Conservation (phyloP, 164 flowering plant genomes). For the Paratinospora sagittata region DNA sequence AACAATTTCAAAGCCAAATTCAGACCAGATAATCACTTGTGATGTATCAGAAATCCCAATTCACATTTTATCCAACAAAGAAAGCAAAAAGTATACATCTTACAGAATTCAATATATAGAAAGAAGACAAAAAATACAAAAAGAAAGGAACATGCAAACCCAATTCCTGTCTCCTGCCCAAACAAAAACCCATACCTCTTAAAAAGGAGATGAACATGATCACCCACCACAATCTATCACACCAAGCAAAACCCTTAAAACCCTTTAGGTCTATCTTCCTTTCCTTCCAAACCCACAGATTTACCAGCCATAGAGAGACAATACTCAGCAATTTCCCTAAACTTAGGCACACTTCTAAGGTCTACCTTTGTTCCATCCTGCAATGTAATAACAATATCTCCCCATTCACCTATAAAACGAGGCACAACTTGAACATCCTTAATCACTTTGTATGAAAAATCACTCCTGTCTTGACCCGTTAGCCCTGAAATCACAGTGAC, state of each 20-base stretch:
- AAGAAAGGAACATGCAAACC: neutral
- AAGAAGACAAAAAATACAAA: no score
- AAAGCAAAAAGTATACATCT: no score
- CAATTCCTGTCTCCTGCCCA: constrained; percentile 1
- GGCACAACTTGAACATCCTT: constrained; percentile 96
- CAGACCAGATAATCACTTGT: no score
- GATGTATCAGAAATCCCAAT: no score
- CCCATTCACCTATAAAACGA: constrained; percentile 94
- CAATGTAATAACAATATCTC: constrained; percentile 79
- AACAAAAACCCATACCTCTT: constrained; percentile 8
- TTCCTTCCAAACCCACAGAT: constrained; percentile 26
- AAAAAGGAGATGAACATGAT: constrained; percentile 1
- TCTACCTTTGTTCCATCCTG: constrained; percentile 89
- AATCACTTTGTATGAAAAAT: constrained; percentile 70
- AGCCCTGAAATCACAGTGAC: constrained; percentile 90
- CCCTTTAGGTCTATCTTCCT: constrained; percentile 46
- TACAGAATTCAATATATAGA: no score
- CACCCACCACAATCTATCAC: neutral
- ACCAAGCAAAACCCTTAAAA: constrained; percentile 27
- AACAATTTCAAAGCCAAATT: no score
- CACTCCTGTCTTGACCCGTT: constrained; percentile 87
- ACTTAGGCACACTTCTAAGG: constrained; percentile 87
- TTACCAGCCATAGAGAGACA: constrained; percentile 67
- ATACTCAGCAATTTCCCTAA: constrained; percentile 83
- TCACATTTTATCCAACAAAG: no score